These are phyloP conservation scores for Amanita rubescens DNA, from an alignment of 768 basidiomycete genomes.

Conservation along the genomic window DNA sequence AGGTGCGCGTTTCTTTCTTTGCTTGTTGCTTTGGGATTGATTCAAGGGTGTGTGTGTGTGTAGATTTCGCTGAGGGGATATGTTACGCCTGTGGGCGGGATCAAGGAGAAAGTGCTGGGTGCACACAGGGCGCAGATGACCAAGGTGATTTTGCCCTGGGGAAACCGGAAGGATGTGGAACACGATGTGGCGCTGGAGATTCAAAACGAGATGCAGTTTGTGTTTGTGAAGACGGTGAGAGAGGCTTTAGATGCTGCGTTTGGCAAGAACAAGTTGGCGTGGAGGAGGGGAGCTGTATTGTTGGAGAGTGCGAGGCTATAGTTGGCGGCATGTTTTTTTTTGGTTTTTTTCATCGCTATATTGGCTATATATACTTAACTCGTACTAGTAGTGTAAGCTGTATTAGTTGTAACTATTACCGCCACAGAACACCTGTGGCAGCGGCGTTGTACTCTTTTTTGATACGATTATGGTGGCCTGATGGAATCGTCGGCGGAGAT, in stretches of 20 bases:
- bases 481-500: no score
- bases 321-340: neutral
- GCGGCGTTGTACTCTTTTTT: no score
- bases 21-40: neutral
- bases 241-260: slow-evolving; percentile 84
- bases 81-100: slow-evolving; percentile 81
- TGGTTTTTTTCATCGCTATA: neutral
- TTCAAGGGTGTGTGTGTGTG: neutral
- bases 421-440: no score
- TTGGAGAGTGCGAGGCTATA: slow-evolving; percentile 47
- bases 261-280: slow-evolving; percentile 57
- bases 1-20: slow-evolving; percentile 34
- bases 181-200: slow-evolving; percentile 76
- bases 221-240: slow-evolving; percentile 70
- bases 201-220: slow-evolving; percentile 68
- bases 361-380: neutral
- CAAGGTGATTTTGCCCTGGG: slow-evolving; percentile 78
- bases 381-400: no score
- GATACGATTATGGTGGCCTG: no score
- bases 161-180: slow-evolving; percentile 83
- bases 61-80: slow-evolving; percentile 78
- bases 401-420: no score
- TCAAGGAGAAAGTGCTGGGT: slow-evolving; percentile 88
- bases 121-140: slow-evolving; percentile 82
- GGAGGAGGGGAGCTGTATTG: slow-evolving; percentile 47